phyloP scores from a whole-genome alignment of 371 early-diverging fungal species.

The Gilbertella persicaria region DNA sequence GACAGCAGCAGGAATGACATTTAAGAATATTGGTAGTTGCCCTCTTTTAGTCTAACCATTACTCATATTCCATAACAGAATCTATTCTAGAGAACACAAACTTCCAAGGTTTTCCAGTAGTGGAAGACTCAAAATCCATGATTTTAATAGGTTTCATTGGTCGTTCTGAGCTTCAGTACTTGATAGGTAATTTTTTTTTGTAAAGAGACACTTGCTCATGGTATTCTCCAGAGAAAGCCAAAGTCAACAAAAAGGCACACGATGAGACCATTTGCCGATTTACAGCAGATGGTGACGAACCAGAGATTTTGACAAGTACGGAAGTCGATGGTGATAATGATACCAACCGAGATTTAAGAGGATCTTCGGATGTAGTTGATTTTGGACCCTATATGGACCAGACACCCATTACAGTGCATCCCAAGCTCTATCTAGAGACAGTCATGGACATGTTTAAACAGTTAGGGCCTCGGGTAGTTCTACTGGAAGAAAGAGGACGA shows the following conservation, averaged over 20 bases:
- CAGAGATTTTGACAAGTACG: conserved; percentile 24
- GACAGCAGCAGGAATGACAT: conserved; percentile 54
- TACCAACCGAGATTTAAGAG: conserved; percentile 27
- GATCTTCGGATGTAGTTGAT: conserved; percentile 59
- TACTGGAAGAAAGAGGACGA: conserved; percentile 70
- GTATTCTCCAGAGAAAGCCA: conserved; percentile 49
- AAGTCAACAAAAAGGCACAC: conserved; percentile 48
- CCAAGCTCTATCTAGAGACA: conserved; percentile 81
- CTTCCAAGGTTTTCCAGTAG: conserved; percentile 85
- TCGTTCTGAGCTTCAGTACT: conserved; percentile 73
- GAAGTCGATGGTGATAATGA: conserved; percentile 10
- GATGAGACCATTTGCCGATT: conserved; percentile 61
- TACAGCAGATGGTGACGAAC: conserved; percentile 41
- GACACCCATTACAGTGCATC: conserved; percentile 85
- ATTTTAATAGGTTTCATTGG: conserved; percentile 82
- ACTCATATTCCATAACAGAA: conserved; percentile 21
- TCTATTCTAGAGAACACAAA: conserved; percentile 51
- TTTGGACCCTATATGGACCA: conserved; percentile 79
- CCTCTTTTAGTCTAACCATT: not conserved
- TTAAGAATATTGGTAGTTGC: conserved; percentile 39
- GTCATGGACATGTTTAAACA: conserved; percentile 92
- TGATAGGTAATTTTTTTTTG: conserved; percentile 43
- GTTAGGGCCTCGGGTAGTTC: conserved; percentile 80
- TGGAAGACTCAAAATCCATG: conserved; percentile 67
- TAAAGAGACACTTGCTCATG: not conserved